Base-by-base conservation (phyloP, 371 early-diverging fungal species). In the Rhizomucor pusillus region DNA sequence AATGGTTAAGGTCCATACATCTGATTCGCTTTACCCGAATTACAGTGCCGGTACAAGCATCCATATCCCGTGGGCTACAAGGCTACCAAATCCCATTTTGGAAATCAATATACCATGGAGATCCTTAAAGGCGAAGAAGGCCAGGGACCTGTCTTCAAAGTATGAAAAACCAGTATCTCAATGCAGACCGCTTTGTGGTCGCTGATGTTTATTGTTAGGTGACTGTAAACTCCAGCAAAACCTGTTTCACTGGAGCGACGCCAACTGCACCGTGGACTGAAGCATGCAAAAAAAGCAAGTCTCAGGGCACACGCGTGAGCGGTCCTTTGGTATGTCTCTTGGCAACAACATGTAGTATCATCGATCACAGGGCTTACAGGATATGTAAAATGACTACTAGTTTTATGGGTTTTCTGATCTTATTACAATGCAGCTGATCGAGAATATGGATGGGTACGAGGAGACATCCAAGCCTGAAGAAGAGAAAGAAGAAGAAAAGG, bases 231-330 rank as follows among this genome's bases (percentile, higher is more conserved):
- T 46, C 43, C 10, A 64, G 62, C 16, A 58, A 64, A 23, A 71
- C 66, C 5, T 51, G 60, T n/a, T 81, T 72, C 47, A 63, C 40
- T 36, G 82, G 82, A 37, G 40, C 52, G 9, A 75, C 78, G 29
- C 82, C 82, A 7, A 82, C 82, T 23, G 75, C 75, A 12, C 82
- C 82, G 19, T 82, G 82, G 82, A 82, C 82, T 11, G 78, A 77
- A 22, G 76, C 77, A 4, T 82, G 79, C 50, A 76, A 69, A 33
- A 55, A 55, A 16, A 77, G 77, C 54, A 66, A 63, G 35, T 77
- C 70, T n/a, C 63, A 60, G 37, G 65, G 65, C 5, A 73, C 77
- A 3, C 69, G 77, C 35, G 77, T 77, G 5, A 77, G 77, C 51
- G 77, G 77, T 0, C 77, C 77, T 10, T 44, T 77, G 63, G 77